Conservation (phyloP, 2,329 filamentous ascomycete species). For the Hypoxylon sp. region DNA sequence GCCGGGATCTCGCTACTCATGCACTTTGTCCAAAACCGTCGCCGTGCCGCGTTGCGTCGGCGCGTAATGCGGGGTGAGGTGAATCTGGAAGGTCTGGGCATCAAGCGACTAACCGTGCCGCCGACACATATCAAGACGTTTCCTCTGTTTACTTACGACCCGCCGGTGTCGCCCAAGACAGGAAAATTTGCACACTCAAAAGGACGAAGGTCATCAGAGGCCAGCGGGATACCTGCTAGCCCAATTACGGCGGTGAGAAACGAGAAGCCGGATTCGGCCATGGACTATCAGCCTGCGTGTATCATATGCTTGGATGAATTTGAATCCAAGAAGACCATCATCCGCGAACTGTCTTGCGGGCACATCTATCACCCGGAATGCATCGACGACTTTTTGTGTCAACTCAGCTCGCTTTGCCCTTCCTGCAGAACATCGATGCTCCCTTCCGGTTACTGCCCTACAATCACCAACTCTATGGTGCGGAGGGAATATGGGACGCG, state of each 20-base stretch:
- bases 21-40: conserved; percentile 77
- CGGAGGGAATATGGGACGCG: conserved; percentile 77
- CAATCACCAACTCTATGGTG: conserved; percentile 86
- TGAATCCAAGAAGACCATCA: conserved; percentile 70
- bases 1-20: conserved; percentile 72
- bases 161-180: conserved; percentile 53
- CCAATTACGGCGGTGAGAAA: conserved; percentile 22
- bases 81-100: conserved; percentile 84
- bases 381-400: conserved; percentile 82
- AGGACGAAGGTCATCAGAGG: conserved; percentile 32
- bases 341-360: conserved; percentile 86
- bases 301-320: conserved; percentile 91
- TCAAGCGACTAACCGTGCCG: conserved; percentile 83
- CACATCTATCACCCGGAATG: conserved; percentile 95
- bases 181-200: conserved; percentile 43
- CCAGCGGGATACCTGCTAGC: conserved; percentile 29
- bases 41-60: conserved; percentile 71
- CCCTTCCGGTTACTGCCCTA: conserved; percentile 70
- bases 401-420: conserved; percentile 86
- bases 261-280: conserved; percentile 51
- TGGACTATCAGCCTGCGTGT: conserved; percentile 80
- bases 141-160: conserved; percentile 76
- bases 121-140: conserved; percentile 74
- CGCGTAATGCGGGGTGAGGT: conserved; percentile 81
- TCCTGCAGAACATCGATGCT: conserved; percentile 87